phyloP scores from a whole-genome alignment of 306 rosid species.

The Begonia peltatifolia region DNA sequence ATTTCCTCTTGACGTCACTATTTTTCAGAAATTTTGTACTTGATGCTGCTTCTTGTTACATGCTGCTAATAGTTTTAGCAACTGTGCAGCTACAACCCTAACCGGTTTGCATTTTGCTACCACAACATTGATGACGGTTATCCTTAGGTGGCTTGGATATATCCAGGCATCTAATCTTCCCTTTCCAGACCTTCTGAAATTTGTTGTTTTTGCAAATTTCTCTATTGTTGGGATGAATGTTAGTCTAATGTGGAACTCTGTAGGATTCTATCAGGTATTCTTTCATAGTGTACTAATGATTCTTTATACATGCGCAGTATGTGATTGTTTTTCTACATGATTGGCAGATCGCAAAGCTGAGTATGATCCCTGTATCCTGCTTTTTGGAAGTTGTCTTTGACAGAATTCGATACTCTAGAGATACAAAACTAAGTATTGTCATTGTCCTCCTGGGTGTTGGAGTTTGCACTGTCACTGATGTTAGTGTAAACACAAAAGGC shows the following conservation, averaged over 20 bases:
- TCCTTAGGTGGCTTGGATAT: conserved; percentile 60
- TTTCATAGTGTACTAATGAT: not conserved
- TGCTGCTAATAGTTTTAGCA: conserved; percentile 4
- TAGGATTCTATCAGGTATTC: conserved; percentile 87
- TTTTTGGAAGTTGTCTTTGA: conserved; percentile 66
- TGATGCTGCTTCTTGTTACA: not conserved
- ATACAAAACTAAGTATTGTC: conserved; percentile 61
- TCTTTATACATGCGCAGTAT: too few relatives aligned
- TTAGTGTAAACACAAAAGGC: conserved; percentile 62
- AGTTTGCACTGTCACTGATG: conserved; percentile 82
- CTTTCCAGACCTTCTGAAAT: conserved; percentile 55
- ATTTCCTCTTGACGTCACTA: not conserved
- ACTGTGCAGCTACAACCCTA: conserved; percentile 73
- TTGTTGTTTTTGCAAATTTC: conserved; percentile 77
- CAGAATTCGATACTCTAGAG: conserved; percentile 68
- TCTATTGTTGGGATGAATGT: conserved; percentile 89
- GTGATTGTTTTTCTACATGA: not conserved
- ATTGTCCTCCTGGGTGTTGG: conserved; percentile 76
- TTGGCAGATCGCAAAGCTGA: conserved; percentile 76
- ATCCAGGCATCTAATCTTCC: conserved; percentile 74
- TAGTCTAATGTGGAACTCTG: conserved; percentile 94
- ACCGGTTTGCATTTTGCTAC: conserved; percentile 78
- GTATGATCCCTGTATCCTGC: conserved; percentile 85
- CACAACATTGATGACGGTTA: conserved; percentile 53
- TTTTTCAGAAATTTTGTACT: not conserved